Evolutionary conservation across 805 yeast species (phyloP).

Genomic region (Yamadazyma laniorum): DNA sequence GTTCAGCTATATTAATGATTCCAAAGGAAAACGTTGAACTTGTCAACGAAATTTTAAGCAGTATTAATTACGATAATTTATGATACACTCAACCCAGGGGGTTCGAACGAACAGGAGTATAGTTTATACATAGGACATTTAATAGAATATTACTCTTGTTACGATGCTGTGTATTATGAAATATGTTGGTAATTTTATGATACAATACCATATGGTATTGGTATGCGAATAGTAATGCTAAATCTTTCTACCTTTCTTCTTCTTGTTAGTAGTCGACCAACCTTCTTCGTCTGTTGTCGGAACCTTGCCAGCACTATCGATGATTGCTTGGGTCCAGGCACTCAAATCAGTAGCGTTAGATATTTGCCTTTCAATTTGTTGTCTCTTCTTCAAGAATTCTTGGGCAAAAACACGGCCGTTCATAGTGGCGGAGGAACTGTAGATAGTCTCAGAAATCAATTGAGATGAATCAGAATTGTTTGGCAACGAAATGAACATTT

Average conservation of each 20-base stretch:
- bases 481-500: constrained; percentile 79
- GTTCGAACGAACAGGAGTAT: no score
- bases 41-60: constrained; percentile 24
- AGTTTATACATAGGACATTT: no score
- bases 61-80: constrained; percentile 7
- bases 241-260: constrained; percentile 38
- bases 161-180: no score
- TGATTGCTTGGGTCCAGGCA: constrained; percentile 74
- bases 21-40: constrained; percentile 47
- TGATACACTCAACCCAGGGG: no score
- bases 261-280: constrained; percentile 43
- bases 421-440: constrained; percentile 83
- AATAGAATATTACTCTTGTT: no score
- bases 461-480: constrained; percentile 66
- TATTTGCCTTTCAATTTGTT: constrained; percentile 60
- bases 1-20: constrained; percentile 57
- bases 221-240: neutral
- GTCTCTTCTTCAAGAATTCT: constrained; percentile 80
- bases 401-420: constrained; percentile 93
- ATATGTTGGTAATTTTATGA: no score
- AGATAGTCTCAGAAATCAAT: constrained; percentile 89
- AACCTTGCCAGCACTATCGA: constrained; percentile 39
- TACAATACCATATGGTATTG: no score
- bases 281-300: constrained; percentile 44
- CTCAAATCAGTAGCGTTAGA: constrained; percentile 35